Conservation (phyloP, 2,329 filamentous ascomycete species). For the Reticulascus tulasneorum region DNA sequence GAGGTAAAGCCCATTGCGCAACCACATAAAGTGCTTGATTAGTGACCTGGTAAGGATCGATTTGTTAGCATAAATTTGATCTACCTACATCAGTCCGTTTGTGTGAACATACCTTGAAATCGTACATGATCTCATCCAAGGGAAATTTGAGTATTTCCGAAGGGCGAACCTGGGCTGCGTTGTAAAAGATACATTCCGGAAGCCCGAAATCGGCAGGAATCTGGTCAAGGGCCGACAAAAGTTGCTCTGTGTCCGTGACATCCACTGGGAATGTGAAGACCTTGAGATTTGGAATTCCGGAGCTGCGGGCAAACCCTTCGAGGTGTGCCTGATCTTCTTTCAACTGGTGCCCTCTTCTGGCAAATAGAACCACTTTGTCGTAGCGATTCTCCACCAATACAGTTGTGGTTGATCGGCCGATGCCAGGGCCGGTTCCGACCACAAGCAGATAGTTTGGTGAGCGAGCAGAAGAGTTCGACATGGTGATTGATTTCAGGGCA, state of each 20-base stretch:
- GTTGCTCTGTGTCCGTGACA: constrained; percentile 32
- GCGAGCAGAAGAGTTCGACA: too few relatives aligned
- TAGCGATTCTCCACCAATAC: constrained; percentile 3
- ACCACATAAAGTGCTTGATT: constrained; percentile 43
- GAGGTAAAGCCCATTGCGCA: constrained; percentile 43
- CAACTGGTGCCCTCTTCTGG: constrained; percentile 37
- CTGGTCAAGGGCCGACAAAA: constrained; percentile 33
- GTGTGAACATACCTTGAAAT: constrained; percentile 37
- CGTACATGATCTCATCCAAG: constrained; percentile 41
- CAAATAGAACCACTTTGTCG: constrained; percentile 41
- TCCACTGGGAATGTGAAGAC: constrained; percentile 42
- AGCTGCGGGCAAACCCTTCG: constrained; percentile 23
- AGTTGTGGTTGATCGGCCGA: constrained; percentile 1
- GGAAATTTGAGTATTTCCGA: constrained; percentile 35
- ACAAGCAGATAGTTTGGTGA: too few relatives aligned
- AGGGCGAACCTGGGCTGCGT: constrained; percentile 44
- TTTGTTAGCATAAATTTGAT: neutral
- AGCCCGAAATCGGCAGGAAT: constrained; percentile 35
- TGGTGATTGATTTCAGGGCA: too few relatives aligned
- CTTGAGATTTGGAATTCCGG: constrained; percentile 19
- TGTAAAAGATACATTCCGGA: constrained; percentile 48
- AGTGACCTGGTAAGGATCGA: constrained; percentile 30
- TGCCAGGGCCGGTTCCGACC: constrained; percentile 1
- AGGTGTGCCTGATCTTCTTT: constrained; percentile 28
- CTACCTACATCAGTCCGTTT: neutral